A percentile compares a stretch with the other conserved stretches of the same genome.
Evolutionary conservation across 768 basidiomycete species (phyloP).

Genomic region (Trametes elegans): DNA sequence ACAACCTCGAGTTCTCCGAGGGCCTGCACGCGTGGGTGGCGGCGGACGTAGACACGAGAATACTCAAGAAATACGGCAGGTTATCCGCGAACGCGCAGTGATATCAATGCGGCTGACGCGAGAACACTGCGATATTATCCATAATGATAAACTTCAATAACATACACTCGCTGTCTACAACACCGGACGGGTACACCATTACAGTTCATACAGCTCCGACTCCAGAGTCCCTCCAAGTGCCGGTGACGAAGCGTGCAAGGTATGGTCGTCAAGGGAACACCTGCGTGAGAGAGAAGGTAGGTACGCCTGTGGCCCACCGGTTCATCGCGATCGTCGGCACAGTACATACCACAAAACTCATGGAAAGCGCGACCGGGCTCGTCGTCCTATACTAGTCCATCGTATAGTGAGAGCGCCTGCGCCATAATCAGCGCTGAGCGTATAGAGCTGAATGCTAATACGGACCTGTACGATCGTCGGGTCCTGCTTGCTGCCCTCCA

Average conservation of each 20-base stretch:
- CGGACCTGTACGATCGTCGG: constrained; percentile 96
- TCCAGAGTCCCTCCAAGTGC: constrained; percentile 13
- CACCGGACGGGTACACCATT: constrained; percentile 10
- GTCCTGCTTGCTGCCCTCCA: constrained; percentile 97
- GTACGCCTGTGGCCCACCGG: too few relatives aligned
- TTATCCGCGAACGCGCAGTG: constrained; percentile 6
- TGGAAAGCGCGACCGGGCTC: constrained; percentile 4
- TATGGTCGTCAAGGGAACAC: background rate
- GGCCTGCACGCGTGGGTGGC: constrained; percentile 85
- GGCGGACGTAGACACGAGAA: constrained; percentile 72
- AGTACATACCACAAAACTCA: constrained; percentile 8
- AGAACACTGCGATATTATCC: constrained; percentile 6
- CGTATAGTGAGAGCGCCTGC: constrained; percentile 92
- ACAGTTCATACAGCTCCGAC: constrained; percentile 13
- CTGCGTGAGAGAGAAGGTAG: background rate
- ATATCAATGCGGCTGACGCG: background rate
- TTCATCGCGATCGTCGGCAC: too few relatives aligned
- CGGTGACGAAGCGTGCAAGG: constrained; percentile 1
- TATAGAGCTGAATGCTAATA: constrained; percentile 5
- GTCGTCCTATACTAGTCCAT: constrained; percentile 72
- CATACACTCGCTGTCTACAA: constrained; percentile 16
- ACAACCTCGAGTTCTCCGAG: constrained; percentile 90
- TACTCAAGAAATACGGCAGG: constrained; percentile 71
- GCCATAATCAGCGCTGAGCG: constrained; percentile 12
- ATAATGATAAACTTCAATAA: constrained; percentile 16